A percentile compares a stretch with the other conserved stretches of the same genome.
Evolutionary conservation across 2,329 filamentous ascomycete species (phyloP).

Genomic region (Trichophaea hybrida): DNA sequence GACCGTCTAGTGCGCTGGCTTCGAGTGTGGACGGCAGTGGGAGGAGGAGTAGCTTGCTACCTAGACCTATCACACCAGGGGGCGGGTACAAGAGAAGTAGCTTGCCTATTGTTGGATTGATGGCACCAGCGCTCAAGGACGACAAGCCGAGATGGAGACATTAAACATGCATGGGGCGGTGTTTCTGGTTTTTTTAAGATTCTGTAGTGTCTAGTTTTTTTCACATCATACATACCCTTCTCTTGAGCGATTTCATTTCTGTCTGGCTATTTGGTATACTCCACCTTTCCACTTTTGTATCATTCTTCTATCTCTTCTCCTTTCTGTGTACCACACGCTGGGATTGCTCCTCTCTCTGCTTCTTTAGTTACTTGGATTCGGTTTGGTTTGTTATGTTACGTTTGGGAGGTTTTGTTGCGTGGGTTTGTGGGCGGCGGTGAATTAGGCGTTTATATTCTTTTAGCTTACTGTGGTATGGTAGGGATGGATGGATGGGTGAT

Average conservation of each 20-base stretch:
- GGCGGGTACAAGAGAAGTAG: conserved; percentile 5
- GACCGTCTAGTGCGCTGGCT: conserved; percentile 20
- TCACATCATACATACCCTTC: neutral
- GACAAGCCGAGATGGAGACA: conserved; percentile 18
- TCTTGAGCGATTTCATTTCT: neutral
- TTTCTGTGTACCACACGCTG: neutral
- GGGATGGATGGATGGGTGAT: no score
- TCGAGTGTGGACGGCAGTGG: conserved; percentile 9
- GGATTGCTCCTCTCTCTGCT: neutral
- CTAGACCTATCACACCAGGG: conserved; percentile 15
- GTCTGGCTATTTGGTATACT: neutral
- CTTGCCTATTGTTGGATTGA: neutral
- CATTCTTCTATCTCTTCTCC: neutral
- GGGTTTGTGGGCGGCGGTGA: no score
- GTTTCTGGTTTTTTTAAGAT: neutral
- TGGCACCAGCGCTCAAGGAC: conserved; percentile 6
- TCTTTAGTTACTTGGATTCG: neutral
- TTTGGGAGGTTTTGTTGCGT: neutral
- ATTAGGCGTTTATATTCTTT: no score
- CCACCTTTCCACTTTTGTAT: neutral
- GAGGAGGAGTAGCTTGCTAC: conserved; percentile 20
- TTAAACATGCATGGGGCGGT: conserved; percentile 1
- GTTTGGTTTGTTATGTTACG: neutral
- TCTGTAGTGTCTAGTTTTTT: neutral
- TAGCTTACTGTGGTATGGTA: no score